Percentiles rank a stretch among this genome's conserved stretches.
Evolutionary conservation across 805 yeast genomes (phyloP).

Genomic region (Teunomyces aglyptinius): DNA sequence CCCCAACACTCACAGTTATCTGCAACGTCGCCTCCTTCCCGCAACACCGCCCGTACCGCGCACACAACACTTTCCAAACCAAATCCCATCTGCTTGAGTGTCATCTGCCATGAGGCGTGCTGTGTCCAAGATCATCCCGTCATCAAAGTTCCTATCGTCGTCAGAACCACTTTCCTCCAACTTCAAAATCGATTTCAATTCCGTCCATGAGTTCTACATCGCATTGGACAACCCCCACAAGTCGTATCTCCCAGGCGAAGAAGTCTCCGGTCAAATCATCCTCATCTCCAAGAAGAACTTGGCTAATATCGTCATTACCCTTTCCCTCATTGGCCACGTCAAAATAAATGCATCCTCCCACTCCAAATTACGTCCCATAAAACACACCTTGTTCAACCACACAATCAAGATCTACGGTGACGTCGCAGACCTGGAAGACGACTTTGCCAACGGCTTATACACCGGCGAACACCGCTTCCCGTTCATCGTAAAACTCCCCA

Average conservation of each 20-base stretch:
- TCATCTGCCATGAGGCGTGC: slow-evolving; percentile 46
- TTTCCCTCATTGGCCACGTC: slow-evolving; percentile 56
- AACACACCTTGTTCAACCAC: slow-evolving; percentile 55
- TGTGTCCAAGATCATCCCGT: slow-evolving; percentile 45
- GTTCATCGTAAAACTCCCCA: slow-evolving; percentile 78
- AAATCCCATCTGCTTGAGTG: too few relatives aligned
- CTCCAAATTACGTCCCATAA: slow-evolving; percentile 51
- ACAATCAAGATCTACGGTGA: slow-evolving; percentile 58
- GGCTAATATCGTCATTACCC: slow-evolving; percentile 50
- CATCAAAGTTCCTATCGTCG: slow-evolving; percentile 10
- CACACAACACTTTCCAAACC: too few relatives aligned
- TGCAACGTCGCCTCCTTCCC: too few relatives aligned
- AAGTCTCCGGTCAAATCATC: slow-evolving; percentile 61
- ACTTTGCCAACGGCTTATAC: slow-evolving; percentile 49
- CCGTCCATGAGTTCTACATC: slow-evolving; percentile 66
- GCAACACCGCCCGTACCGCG: background rate
- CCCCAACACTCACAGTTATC: too few relatives aligned
- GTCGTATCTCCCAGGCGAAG: slow-evolving; percentile 78
- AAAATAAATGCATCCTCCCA: slow-evolving; percentile 54
- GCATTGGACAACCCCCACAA: slow-evolving; percentile 72
- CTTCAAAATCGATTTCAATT: slow-evolving; percentile 35
- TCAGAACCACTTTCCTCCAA: slow-evolving; percentile 13
- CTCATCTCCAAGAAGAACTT: slow-evolving; percentile 55
- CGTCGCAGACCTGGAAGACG: slow-evolving; percentile 8
- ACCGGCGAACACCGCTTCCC: slow-evolving; percentile 89